Conservation (phyloP, 805 yeast genomes). For the Kluyveromyces wickerhamii region DNA sequence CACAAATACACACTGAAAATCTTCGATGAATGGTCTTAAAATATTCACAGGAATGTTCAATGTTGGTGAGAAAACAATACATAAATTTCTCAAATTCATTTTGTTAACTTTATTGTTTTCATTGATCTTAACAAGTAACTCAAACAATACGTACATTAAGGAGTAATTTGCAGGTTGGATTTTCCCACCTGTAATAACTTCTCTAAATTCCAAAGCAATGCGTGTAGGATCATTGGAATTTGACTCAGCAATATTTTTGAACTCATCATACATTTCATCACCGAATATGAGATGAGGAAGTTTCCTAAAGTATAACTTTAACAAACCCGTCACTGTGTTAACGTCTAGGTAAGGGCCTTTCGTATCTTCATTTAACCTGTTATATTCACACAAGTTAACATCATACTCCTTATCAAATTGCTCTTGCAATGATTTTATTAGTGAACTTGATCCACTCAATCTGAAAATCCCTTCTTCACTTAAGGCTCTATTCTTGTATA, state of each 20-base stretch:
- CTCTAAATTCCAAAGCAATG: conserved; percentile 27
- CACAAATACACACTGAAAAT: conserved; percentile 55
- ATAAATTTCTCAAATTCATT: conserved; percentile 74
- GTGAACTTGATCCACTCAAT: conserved; percentile 77
- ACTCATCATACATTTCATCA: conserved; percentile 35
- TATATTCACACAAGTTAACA: conserved; percentile 47
- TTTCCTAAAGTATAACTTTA: conserved; percentile 75
- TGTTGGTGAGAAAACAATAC: conserved; percentile 80
- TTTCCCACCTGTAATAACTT: conserved; percentile 23
- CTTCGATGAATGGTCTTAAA: conserved; percentile 50
- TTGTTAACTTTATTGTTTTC: conserved; percentile 56
- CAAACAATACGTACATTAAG: conserved; percentile 56
- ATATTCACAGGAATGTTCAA: conserved; percentile 58
- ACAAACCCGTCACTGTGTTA: conserved; percentile 78
- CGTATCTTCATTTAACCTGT: conserved; percentile 15
- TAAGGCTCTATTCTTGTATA: conserved; percentile 60
- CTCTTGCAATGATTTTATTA: conserved; percentile 61
- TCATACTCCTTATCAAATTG: conserved; percentile 62
- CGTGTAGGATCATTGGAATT: conserved; percentile 25
- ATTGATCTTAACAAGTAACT: conserved; percentile 57
- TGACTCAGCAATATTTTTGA: conserved; percentile 31
- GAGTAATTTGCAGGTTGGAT: conserved; percentile 52
- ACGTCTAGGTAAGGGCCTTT: conserved; percentile 46
- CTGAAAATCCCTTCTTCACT: conserved; percentile 88
- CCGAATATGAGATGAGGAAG: conserved; percentile 66